Evolutionary conservation across 805 yeast species (phyloP), one percentile per base, ranked within the genome.

Genomic region (Saturnispora hagleri): DNA sequence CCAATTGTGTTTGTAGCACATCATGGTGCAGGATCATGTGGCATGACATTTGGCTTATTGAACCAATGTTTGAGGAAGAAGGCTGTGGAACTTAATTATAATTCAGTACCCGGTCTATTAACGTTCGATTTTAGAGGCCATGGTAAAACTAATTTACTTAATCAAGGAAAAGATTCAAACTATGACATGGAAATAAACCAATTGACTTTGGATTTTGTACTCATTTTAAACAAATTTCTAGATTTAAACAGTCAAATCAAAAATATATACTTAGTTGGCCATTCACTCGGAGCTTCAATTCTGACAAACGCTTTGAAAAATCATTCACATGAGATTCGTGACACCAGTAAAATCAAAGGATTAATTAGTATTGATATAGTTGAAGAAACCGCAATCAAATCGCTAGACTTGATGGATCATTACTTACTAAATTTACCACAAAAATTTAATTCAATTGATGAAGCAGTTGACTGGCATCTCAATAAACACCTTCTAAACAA

Each of bases 11-110:
- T 86, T 58, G 69, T 93, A 2, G 81, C 82, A 58, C 93, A 88
- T 57, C 99, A 93, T 66, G 99, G 99, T 2, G 97, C 97, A 1
- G 99, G 98, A 0, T 89, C 97, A 0, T 79, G 87, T 2, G 89
- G 85, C 0, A 69, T 87, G 68, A 75, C 97, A 1, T 93, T 86
- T 69, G 86, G 87, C 0, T 63, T 70, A 26, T 59, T 88, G 24
- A 66, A 77, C 2, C 63, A 64, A 46, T 66, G 74, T 15, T 56
- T 88, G 26, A 69, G 75, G 1, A 65, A 60, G 45, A 60, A 62
- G 9, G 56, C 79, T 52, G 48, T 53, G 20, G 43, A 46, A 2
- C 53, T 55, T 34, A 53, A 58, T 8, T 64, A 69, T 3, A 64
- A 70, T 2, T 68, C 64, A 18, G 52, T 60, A 18, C 81, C 86